A percentile compares a stretch with the other conserved stretches of the same genome.
phyloP scores from a whole-genome alignment of 2,329 filamentous ascomycete genomes.

The Cryphonectria naterciae region DNA sequence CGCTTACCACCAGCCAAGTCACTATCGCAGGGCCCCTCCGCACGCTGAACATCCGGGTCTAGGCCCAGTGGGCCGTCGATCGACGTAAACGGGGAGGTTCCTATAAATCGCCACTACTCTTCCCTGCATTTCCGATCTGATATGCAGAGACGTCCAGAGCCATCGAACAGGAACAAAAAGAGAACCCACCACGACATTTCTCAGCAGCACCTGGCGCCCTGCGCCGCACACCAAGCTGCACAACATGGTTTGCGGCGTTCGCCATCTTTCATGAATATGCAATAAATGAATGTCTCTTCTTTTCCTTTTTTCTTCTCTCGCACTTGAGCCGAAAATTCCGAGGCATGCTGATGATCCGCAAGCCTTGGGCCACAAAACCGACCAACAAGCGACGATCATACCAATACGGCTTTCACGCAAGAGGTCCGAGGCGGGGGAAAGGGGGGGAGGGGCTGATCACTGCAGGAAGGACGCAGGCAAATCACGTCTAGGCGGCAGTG shows the following conservation, averaged over 20 bases:
- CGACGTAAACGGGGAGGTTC: constrained; percentile 13
- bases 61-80: constrained; percentile 23
- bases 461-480: neutral
- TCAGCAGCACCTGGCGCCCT: neutral
- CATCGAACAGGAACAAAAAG: neutral
- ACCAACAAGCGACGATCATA: neutral
- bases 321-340: constrained; percentile 19
- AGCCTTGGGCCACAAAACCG: neutral
- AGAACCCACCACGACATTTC: neutral
- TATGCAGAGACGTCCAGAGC: neutral
- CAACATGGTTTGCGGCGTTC: neutral
- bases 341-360: constrained; percentile 18
- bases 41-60: neutral
- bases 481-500: neutral
- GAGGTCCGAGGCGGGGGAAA: neutral
- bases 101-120: constrained; percentile 13
- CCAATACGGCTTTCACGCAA: neutral
- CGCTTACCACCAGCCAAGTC: constrained; percentile 23
- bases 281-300: neutral
- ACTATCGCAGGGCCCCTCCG: constrained; percentile 14
- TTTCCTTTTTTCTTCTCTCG: neutral
- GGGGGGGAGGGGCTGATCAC: neutral
- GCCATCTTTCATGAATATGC: neutral
- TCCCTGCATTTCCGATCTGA: neutral
- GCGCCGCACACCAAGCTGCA: neutral